Base-by-base conservation (phyloP, 148 eudicot species). In the Nepenthes mirabilis region DNA sequence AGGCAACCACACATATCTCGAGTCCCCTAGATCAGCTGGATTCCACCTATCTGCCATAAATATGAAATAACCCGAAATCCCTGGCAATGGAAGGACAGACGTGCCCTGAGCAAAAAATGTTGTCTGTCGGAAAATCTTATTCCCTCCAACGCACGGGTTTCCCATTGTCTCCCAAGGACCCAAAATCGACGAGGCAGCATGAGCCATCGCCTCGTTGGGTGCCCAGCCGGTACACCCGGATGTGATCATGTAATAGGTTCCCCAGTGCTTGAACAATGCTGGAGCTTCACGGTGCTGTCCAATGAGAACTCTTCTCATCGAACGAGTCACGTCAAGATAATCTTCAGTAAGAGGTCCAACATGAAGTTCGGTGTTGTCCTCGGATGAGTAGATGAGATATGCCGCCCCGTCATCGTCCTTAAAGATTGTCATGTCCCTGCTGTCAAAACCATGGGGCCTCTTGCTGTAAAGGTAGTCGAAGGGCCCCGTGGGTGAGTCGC, bases 1-100 rank as follows among this genome's bases (percentile, higher is more conserved):
- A 12, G 98, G 98, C 72, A 93, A 67, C 98, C 98, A 93, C 1
- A 93, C 87, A 54, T 93, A 86, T 65, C 98, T 83, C 4, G 98
- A 93, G 70, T 93, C 96, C 83, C 83, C 79, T 72, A 93, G 68
- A 66, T 88, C 96, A 2, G 91, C 86, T 0, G 96, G 98, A 60
- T 84, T 93, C 98, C 98, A 93, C 60, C 98, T 59, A 73, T 93
- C 95, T 1, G 98, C 95, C 91, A 93, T 93, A 69, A 93, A 88
- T 34, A 93, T 72, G 65, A 73, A 93, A 53, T 67, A 74, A 53
- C 82, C 91, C 0, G 91, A 78, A 14, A 75, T 63, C 51, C 94
- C 89, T 1, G 82, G 82, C 60, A 93, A 37, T 40, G 98, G 98
- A 47, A 93, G 65, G 37, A 93, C 98, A 70, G 77, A 88, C 57